Evolutionary conservation across 2,329 filamentous ascomycete species (phyloP), one percentile per base, ranked within the genome.

Genomic region (Colletotrichum sp.): DNA sequence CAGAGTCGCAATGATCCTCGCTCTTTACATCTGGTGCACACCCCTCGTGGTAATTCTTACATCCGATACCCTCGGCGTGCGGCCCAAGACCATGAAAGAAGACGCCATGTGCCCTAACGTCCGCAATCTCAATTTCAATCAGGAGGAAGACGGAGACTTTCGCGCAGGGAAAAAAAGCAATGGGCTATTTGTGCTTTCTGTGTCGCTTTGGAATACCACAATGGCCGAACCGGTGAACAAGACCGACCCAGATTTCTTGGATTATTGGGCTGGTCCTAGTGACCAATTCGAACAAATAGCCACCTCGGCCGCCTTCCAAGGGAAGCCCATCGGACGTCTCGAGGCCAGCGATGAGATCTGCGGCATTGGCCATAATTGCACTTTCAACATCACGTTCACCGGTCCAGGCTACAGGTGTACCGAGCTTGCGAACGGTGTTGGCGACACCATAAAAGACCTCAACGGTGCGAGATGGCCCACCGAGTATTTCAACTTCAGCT

Each of bases 21-120:
- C 84, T 30, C 34, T 81, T 12, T 81, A 82, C 44, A 78, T 84
- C n/a, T 86, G 84, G 83, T 83, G 79, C n/a, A 84, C 84, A 12
- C 84, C 84, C 1, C 72, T 86, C 8, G 80, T 85, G 7, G 83
- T 85, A 6, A 84, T 86, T 32, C 82, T 88, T 59, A 84, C 84
- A 5, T 83, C 84, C 18, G 84, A 84, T 62, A 83, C 84, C 6
- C 79, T 86, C 8, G 79, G 79, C 1, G 86, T 87, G 7, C 79
- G 79, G 32, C 71, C 79, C 9, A 77, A 69, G 39, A 68, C 78
- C 7, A 76, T 66, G 8, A 62, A 68, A 3, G 78, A 84, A 6
- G 6, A 12, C 28, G 28, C 28, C 7, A 28, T 28, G 28, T 28
- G 28, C 28, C 28, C 28, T 8, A 28, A 28, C 28, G 28, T 28